Percentiles rank a stretch among this genome's conserved stretches.
Evolutionary conservation across 805 yeast genomes (phyloP).

Genomic region (Wickerhamiella cacticola): DNA sequence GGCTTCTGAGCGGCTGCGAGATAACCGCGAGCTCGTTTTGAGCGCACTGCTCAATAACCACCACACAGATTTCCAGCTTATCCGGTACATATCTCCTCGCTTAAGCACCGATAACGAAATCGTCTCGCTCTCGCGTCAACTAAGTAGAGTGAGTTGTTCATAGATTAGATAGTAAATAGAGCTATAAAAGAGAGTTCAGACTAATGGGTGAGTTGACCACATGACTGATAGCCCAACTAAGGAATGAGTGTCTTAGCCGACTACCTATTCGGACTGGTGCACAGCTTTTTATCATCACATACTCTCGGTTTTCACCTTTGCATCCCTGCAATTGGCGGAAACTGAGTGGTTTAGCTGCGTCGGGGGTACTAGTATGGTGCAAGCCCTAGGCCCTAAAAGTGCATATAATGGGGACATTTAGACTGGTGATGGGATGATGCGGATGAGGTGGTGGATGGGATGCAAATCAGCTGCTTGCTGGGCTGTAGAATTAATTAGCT

Average conservation of each 20-base stretch:
- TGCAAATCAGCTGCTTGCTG: too few relatives aligned
- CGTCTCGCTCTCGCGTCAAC: neutral
- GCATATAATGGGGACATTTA: too few relatives aligned
- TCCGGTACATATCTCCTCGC: neutral
- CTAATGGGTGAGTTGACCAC: slow-evolving; percentile 13
- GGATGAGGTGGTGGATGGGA: too few relatives aligned
- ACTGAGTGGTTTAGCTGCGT: neutral
- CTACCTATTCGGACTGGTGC: slow-evolving; percentile 13
- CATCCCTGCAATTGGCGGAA: slow-evolving; percentile 11
- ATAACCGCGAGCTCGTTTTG: neutral
- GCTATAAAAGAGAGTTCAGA: slow-evolving; percentile 7
- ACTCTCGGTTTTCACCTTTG: slow-evolving; percentile 7
- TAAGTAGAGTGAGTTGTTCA: too few relatives aligned
- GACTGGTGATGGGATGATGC: too few relatives aligned
- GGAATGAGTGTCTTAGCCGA: slow-evolving; percentile 10
- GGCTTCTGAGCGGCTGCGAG: slow-evolving; percentile 3
- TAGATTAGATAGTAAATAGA: too few relatives aligned
- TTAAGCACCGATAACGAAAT: slow-evolving; percentile 1
- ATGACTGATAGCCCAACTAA: slow-evolving; percentile 12
- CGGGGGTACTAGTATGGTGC: neutral
- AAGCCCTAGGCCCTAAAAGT: slow-evolving; percentile 8
- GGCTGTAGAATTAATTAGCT: too few relatives aligned
- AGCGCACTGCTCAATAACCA: neutral
- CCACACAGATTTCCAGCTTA: neutral
- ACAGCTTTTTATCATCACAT: slow-evolving; percentile 12